A percentile compares a stretch with the other conserved stretches of the same genome.
Evolutionary conservation across 1,284 basidiomycete genomes (phyloP).

Genomic region (Exobasidium cylindrosporum): DNA sequence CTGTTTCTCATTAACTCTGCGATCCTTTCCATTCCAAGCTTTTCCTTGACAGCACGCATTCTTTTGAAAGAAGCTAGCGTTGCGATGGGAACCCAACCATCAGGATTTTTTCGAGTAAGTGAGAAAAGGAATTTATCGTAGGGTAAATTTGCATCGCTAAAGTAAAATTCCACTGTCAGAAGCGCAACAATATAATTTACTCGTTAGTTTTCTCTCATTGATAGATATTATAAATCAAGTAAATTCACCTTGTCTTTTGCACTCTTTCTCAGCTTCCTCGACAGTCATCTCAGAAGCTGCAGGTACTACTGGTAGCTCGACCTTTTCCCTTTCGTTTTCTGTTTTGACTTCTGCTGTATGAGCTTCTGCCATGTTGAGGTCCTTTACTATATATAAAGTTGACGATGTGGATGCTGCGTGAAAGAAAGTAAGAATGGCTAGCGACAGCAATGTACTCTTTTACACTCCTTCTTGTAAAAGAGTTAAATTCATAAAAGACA

Average conservation of each 20-base stretch:
- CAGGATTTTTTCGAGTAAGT: slow-evolving; percentile 47
- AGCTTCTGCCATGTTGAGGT: not conserved
- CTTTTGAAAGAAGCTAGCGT: slow-evolving; percentile 93
- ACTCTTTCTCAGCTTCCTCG: slow-evolving; percentile 40
- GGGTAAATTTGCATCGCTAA: slow-evolving; percentile 81
- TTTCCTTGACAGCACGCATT: slow-evolving; percentile 66
- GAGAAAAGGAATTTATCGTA: slow-evolving; percentile 93
- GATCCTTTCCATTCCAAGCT: slow-evolving; percentile 38
- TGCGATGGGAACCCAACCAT: slow-evolving; percentile 84
- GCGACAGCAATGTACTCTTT: not conserved
- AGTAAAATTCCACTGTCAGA: slow-evolving; percentile 86
- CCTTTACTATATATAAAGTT: not conserved
- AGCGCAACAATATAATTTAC: too few relatives aligned
- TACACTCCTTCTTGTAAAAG: not conserved
- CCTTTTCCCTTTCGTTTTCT: not conserved
- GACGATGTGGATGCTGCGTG: too few relatives aligned
- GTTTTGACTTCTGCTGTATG: slow-evolving; percentile 2
- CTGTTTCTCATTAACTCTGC: slow-evolving; percentile 36
- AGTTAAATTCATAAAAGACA: not conserved
- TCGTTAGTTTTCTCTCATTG: too few relatives aligned
- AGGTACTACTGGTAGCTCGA: too few relatives aligned
- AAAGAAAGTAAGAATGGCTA: too few relatives aligned
- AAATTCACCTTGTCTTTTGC: slow-evolving; percentile 33
- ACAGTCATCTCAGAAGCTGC: slow-evolving; percentile 22
- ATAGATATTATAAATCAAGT: too few relatives aligned